Evolutionary conservation across 1,284 basidiomycete species (phyloP).

Genomic region (Porogramme epimiltina): DNA sequence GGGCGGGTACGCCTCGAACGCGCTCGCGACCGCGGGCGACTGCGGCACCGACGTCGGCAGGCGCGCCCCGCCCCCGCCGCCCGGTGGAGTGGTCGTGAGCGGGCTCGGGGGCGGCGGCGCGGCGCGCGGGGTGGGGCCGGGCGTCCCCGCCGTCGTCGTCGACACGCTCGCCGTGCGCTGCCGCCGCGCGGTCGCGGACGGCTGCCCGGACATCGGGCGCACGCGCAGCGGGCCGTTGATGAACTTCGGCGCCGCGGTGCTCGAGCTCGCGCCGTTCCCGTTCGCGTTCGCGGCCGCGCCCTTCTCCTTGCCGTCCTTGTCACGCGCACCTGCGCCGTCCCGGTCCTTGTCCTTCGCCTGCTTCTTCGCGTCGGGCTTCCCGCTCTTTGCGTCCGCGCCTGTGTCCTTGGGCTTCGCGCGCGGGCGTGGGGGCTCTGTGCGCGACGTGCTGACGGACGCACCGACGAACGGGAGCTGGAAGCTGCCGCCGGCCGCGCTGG

Average conservation of each 20-base stretch:
- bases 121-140: conserved; percentile 1
- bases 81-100: not conserved
- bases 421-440: conserved; percentile 19
- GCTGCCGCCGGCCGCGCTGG: conserved; percentile 9
- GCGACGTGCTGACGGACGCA: conserved; percentile 36
- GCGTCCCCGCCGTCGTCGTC: conserved; percentile 6
- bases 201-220: conserved; percentile 25
- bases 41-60: not conserved
- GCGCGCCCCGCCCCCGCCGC: not conserved
- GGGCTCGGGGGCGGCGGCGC: conserved; percentile 1
- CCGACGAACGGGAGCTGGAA: conserved; percentile 53
- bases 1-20: not conserved
- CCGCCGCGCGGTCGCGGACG: conserved; percentile 11
- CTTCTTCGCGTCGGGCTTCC: conserved; percentile 23
- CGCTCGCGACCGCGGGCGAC: not conserved
- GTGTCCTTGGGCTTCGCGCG: conserved; percentile 11
- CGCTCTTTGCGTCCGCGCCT: conserved; percentile 13
- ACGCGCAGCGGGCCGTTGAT: conserved; percentile 29
- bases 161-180: conserved; percentile 27
- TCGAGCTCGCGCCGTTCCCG: no score
- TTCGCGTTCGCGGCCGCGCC: conserved; percentile 13
- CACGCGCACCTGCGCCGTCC: conserved; percentile 17
- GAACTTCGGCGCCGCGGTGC: conserved; percentile 14
- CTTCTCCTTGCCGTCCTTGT: conserved; percentile 23
- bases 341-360: conserved; percentile 23